Evolutionary conservation across 1,284 basidiomycete genomes (phyloP).

Genomic region (Cutaneotrichosporon sp.): DNA sequence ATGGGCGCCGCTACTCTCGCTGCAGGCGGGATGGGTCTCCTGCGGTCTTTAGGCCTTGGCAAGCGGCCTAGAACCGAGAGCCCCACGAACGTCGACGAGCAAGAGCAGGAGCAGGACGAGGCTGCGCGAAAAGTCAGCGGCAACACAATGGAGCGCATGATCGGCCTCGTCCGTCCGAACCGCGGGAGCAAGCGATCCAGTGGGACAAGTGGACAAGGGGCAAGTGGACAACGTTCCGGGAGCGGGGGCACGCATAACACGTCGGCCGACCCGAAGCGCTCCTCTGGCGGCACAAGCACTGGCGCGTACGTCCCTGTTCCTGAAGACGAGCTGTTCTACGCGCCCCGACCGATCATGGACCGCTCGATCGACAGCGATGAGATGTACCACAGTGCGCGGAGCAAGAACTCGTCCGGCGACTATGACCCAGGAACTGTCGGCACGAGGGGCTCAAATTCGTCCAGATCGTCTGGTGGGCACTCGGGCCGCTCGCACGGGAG

Average conservation of each 20-base stretch:
- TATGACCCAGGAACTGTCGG: conserved; percentile 6
- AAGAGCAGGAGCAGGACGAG: neutral
- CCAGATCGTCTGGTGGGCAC: conserved; percentile 2
- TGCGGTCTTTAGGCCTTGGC: conserved; percentile 20
- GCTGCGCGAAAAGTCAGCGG: conserved; percentile 22
- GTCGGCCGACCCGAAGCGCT: conserved; percentile 13
- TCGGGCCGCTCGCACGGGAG: neutral
- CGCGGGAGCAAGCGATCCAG: neutral
- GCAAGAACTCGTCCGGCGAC: neutral
- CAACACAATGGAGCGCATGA: conserved; percentile 25
- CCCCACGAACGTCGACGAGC: conserved; percentile 7
- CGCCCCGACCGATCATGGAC: conserved; percentile 13
- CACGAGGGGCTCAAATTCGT: conserved; percentile 11
- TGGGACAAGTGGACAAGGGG: neutral
- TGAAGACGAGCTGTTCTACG: conserved; percentile 25
- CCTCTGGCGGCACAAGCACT: conserved; percentile 14
- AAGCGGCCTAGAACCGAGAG: conserved; percentile 5
- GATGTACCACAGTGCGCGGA: conserved; percentile 18
- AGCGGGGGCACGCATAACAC: conserved; percentile 6
- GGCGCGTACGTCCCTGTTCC: conserved; percentile 17
- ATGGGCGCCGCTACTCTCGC: conserved; percentile 7
- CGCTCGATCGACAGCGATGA: conserved; percentile 3
- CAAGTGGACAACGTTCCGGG: conserved; percentile 1
- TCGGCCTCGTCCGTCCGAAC: conserved; percentile 16
- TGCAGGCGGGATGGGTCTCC: conserved; percentile 14